Percentiles rank a stretch among this genome's conserved stretches.
phyloP scores from a whole-genome alignment of 2,329 filamentous ascomycete genomes.

The Nothophaeocryptopus gaeumannii region DNA sequence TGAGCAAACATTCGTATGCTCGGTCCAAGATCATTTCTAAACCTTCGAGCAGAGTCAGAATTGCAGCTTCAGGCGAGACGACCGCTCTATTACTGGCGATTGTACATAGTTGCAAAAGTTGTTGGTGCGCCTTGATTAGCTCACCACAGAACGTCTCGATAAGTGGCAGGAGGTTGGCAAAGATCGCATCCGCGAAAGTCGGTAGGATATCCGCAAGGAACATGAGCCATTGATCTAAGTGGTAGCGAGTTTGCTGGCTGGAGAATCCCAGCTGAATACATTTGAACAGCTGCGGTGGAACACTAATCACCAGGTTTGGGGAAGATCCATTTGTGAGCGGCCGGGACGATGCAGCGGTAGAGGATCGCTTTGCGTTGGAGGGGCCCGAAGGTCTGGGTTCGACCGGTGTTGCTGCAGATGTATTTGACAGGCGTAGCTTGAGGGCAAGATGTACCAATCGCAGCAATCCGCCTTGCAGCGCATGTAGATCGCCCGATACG shows the following conservation, averaged over 20 bases:
- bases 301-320: constrained; percentile 23
- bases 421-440: constrained; percentile 49
- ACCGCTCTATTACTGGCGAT: constrained; percentile 1
- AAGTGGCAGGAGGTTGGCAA: constrained; percentile 84
- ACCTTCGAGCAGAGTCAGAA: constrained; percentile 68
- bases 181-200: constrained; percentile 78
- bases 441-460: constrained; percentile 74
- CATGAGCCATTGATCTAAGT: constrained; percentile 87
- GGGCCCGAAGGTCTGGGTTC: background rate
- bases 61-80: constrained; percentile 26
- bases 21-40: constrained; percentile 86
- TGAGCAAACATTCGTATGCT: constrained; percentile 76
- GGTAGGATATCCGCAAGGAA: constrained; percentile 82
- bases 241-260: constrained; percentile 67
- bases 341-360: constrained; percentile 1
- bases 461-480: constrained; percentile 56
- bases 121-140: constrained; percentile 68
- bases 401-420: background rate
- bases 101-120: constrained; percentile 63
- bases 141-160: constrained; percentile 86
- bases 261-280: constrained; percentile 80
- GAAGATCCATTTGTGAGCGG: constrained; percentile 3
- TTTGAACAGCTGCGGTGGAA: constrained; percentile 73
- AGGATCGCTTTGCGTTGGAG: constrained; percentile 4
- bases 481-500: constrained; percentile 20